Percentiles rank a stretch among this genome's conserved stretches.
Evolutionary conservation across 139 green algal species (phyloP).

Genomic region (Chlorella ohadii): DNA sequence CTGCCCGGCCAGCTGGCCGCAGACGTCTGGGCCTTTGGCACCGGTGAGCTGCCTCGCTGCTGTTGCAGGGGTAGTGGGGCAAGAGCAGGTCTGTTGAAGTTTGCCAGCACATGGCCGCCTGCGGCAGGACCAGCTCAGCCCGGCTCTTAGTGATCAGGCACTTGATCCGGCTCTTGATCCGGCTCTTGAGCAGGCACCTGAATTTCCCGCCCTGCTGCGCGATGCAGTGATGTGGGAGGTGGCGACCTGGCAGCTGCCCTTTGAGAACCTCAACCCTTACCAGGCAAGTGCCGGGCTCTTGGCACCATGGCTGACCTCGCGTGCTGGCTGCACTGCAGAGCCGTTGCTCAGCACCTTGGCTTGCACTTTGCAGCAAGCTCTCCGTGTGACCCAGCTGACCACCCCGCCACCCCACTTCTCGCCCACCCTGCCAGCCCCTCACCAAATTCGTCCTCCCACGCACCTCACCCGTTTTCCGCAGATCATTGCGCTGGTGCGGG

Average conservation of each 20-base stretch:
- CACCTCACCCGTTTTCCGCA: neutral
- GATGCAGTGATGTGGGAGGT: neutral
- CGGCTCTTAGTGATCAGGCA: too few relatives aligned
- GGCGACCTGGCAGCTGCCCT: neutral
- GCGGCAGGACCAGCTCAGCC: too few relatives aligned
- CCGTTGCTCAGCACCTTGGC: neutral
- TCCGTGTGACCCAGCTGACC: too few relatives aligned
- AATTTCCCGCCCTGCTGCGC: neutral
- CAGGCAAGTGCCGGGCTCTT: neutral
- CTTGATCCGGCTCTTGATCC: too few relatives aligned
- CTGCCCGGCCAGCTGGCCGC: constrained; percentile 8
- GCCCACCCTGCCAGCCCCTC: too few relatives aligned
- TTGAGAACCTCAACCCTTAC: constrained; percentile 3
- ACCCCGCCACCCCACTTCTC: neutral
- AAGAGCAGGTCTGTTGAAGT: too few relatives aligned
- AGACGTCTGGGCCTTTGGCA: constrained; percentile 4
- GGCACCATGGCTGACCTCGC: neutral
- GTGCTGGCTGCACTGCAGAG: neutral
- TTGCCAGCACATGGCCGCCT: too few relatives aligned
- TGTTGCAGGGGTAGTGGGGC: neutral
- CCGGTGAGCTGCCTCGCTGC: neutral
- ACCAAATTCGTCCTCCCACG: too few relatives aligned
- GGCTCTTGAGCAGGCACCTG: too few relatives aligned
- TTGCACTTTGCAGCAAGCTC: too few relatives aligned
- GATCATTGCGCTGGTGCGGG: neutral